Evolutionary conservation across 1,284 basidiomycete genomes (phyloP).

Genomic region (Boletus sp.): DNA sequence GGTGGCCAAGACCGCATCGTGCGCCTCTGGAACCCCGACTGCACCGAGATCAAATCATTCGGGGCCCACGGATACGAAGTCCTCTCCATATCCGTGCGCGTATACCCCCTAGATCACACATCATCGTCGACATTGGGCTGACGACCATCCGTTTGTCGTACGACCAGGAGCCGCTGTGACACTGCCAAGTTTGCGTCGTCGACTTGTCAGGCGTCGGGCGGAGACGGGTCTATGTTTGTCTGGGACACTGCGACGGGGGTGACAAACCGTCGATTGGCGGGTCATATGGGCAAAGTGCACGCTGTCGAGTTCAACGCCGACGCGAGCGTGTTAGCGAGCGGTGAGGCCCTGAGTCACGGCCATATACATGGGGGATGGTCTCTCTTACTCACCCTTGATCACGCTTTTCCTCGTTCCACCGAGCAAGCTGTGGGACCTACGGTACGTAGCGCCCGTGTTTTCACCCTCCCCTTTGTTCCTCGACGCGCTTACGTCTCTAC

Average conservation of each 20-base stretch:
- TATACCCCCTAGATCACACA: constrained; percentile 2
- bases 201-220: no score
- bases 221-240: constrained; percentile 87
- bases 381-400: neutral
- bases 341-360: constrained; percentile 38
- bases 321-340: constrained; percentile 81
- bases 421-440: constrained; percentile 81
- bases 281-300: constrained; percentile 90
- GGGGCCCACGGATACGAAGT: constrained; percentile 93
- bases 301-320: constrained; percentile 89
- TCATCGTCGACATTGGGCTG: neutral
- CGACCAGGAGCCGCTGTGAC: constrained; percentile 76
- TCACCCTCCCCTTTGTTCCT: neutral
- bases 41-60: constrained; percentile 89
- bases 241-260: constrained; percentile 94
- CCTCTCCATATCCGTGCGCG: constrained; percentile 84
- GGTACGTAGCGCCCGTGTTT: constrained; percentile 41
- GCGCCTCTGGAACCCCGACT: constrained; percentile 85
- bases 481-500: constrained; percentile 39
- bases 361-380: neutral
- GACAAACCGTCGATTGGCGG: constrained; percentile 78
- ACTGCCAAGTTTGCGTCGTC: constrained; percentile 93
- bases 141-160: neutral
- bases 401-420: neutral
- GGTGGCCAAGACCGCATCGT: constrained; percentile 91